Evolutionary conservation across 257 asterid genomes (phyloP), one percentile per base, ranked within the genome.

Genomic region (Prunella vulgaris): DNA sequence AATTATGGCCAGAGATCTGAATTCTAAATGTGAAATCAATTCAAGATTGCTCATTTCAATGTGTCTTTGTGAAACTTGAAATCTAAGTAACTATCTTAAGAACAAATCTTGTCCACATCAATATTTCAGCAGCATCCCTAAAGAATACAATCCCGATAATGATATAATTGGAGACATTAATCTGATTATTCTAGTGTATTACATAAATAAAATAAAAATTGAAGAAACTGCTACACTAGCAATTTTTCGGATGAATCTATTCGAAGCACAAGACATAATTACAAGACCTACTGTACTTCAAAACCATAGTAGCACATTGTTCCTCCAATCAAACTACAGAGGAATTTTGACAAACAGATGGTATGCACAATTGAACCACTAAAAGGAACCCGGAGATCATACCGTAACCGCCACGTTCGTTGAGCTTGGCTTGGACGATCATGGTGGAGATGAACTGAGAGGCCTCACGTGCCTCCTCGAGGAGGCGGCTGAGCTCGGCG

Each of bases 351-450:
- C 93, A 74, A 84, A 85, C 89, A 81, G 65, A 28, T 80, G 69
- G 78, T 35, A 27, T 25, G 83, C 72, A 64, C 24, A 58, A 32
- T 24, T 35, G 21, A 59, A 62, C 5, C 53, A 52, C 33, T 28
- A 6, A 32, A 9, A 0, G 6, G 10, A 25, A 46, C 38, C n/a
- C n/a, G 28, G 12, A n/a, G 17, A 28, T 14, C 64, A n/a, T 83
- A 93, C 98, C 99, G 49, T 90, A 94, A 52, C 95, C 89, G 52
- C 99, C 97, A 58, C 89, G 89, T 0, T 87, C 86, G 69, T 75
- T 91, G 85, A 90, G 95, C 84, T 88, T 91, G 71, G 97, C 99
- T 77, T 91, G 99, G 28, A 94, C 97, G 70, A 89, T 84, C 97
- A 85, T 87, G 77, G 82, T 91, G 28, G 96, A 80, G 69, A 91